A percentile compares a stretch with the other conserved stretches of the same genome.
Conservation (phyloP, 2,329 filamentous ascomycete genomes). For the Pyricularia sp. region DNA sequence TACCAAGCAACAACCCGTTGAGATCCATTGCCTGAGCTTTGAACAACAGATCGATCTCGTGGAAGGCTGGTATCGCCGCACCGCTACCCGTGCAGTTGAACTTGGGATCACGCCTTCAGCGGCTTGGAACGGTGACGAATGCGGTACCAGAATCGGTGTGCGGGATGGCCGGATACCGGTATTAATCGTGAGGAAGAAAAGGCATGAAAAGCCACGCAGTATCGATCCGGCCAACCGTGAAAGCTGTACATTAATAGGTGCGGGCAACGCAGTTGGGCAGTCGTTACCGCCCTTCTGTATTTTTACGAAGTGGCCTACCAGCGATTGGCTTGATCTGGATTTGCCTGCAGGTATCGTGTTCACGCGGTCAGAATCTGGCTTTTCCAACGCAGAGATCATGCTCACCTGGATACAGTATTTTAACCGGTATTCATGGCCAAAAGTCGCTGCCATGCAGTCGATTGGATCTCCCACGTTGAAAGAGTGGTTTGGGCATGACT, state of each 20-base stretch:
- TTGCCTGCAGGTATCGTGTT: not conserved
- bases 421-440: not conserved
- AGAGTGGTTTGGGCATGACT: not conserved
- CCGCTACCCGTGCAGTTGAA: not conserved
- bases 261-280: not conserved
- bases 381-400: not conserved
- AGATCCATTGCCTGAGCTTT: too few relatives aligned
- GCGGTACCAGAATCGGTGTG: not conserved
- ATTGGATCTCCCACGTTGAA: not conserved
- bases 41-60: too few relatives aligned
- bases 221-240: not conserved
- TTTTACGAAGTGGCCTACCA: not conserved
- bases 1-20: too few relatives aligned
- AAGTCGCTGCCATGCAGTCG: not conserved
- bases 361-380: not conserved
- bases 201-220: not conserved
- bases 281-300: not conserved
- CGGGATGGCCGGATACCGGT: not conserved
- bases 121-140: not conserved
- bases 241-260: not conserved
- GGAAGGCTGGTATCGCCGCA: too few relatives aligned
- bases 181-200: not conserved
- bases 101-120: not conserved
- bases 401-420: not conserved
- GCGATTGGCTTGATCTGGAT: not conserved